A percentile compares a stretch with the other conserved stretches of the same genome.
Conservation (phyloP, 345 rosid genomes). For the Euphorbia peplus region DNA sequence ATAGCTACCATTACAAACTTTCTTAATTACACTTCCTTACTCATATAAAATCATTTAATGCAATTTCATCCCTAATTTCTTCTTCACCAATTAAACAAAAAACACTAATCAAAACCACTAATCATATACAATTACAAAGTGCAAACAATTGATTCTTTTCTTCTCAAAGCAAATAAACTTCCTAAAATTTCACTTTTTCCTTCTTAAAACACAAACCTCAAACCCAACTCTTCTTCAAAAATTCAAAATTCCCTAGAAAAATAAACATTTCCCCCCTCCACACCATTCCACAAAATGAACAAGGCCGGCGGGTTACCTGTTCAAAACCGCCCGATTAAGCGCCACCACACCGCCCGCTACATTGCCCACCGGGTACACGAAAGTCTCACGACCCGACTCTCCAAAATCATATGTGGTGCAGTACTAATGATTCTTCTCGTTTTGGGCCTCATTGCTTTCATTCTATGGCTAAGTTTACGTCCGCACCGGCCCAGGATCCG, state of each 20-base stretch:
- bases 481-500: constrained; percentile 80
- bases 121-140: too few relatives aligned
- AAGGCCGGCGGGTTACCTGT: constrained; percentile 2
- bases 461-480: constrained; percentile 77
- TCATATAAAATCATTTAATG: too few relatives aligned
- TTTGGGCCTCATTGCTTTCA: constrained; percentile 46
- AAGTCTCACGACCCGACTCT: constrained; percentile 57
- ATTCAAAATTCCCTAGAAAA: background rate
- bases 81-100: background rate
- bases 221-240: constrained; percentile 3
- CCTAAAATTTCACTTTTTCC: background rate
- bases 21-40: too few relatives aligned
- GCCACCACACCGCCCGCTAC: constrained; percentile 40
- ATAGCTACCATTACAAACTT: too few relatives aligned
- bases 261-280: background rate
- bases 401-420: constrained; percentile 53
- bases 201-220: background rate
- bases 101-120: background rate
- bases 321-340: constrained; percentile 14
- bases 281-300: constrained; percentile 1
- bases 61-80: too few relatives aligned
- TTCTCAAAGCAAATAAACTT: constrained; percentile 16
- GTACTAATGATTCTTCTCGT: constrained; percentile 52
- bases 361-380: constrained; percentile 56
- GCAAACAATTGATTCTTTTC: constrained; percentile 12